These are phyloP conservation scores for Takakia lepidozioides DNA, from an alignment of 225 moss, liverwort and hornwort species.

Conservation along the genomic window DNA sequence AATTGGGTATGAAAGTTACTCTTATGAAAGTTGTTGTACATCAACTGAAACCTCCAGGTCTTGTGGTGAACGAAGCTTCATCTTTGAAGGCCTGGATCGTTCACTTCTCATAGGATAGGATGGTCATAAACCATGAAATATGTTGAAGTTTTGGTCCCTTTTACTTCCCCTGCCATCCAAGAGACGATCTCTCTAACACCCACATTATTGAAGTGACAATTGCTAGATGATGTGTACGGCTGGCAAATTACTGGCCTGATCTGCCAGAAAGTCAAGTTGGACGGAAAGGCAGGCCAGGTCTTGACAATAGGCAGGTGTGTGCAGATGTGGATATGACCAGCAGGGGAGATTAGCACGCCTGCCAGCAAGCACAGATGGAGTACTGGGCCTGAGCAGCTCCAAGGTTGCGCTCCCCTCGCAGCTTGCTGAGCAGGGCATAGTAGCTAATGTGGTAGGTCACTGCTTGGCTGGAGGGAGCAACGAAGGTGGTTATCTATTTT, in stretches of 20 bases:
- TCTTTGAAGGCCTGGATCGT: no score
- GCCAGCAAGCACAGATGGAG: constrained; percentile 63
- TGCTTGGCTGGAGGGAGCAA: constrained; percentile 61
- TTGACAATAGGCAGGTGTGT: constrained; percentile 5
- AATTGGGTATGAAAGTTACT: constrained; percentile 77
- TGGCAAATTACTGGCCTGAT: no score
- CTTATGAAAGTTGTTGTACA: neutral
- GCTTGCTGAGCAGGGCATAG: constrained; percentile 35
- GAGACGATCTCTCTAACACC: no score
- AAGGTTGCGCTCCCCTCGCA: constrained; percentile 54
- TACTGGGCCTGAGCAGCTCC: constrained; percentile 70
- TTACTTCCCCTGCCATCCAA: no score
- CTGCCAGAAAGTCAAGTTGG: no score
- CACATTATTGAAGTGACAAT: no score
- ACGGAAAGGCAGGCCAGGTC: no score
- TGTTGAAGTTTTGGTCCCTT: no score
- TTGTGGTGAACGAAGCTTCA: no score
- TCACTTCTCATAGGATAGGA: no score
- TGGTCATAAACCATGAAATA: no score
- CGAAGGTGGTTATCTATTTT: constrained; percentile 62
- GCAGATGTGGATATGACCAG: constrained; percentile 85
- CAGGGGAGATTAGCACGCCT: constrained; percentile 40
- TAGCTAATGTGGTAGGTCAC: constrained; percentile 65
- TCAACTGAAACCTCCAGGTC: neutral
- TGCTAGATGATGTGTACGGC: no score